Conservation (phyloP, 345 rosid species). For the Cardamine resedifolia region DNA sequence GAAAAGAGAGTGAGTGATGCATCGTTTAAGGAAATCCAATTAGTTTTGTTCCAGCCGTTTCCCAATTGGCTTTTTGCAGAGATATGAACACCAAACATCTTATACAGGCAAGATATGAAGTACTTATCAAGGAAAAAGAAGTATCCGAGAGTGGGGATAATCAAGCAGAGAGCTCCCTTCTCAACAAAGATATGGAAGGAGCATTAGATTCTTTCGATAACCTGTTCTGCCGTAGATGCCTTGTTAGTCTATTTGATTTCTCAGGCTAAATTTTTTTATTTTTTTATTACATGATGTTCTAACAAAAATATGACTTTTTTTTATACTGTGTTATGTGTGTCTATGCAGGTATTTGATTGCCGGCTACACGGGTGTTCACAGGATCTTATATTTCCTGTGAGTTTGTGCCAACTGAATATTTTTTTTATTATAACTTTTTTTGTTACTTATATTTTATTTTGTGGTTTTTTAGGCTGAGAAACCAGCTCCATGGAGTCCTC, state of each 20-base stretch:
- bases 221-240: conserved; percentile 95
- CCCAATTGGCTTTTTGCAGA: conserved; percentile 87
- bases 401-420: conserved; percentile 37
- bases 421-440: not conserved
- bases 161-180: conserved; percentile 58
- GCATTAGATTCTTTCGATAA: conserved; percentile 99
- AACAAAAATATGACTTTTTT: not conserved
- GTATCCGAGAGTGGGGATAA: conserved; percentile 52
- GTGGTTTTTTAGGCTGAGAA: conserved; percentile 65
- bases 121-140: conserved; percentile 65
- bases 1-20: conserved; percentile 18
- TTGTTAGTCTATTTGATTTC: conserved; percentile 52
- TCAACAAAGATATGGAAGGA: conserved; percentile 92
- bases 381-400: conserved; percentile 95
- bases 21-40: conserved; percentile 15
- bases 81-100: conserved; percentile 98
- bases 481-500: conserved; percentile 66
- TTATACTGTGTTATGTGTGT: conserved; percentile 25
- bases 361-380: conserved; percentile 99
- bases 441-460: conserved; percentile 19
- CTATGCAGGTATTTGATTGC: conserved; percentile 92
- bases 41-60: conserved; percentile 84
- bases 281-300: conserved; percentile 6
- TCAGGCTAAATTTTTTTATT: not conserved
- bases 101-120: conserved; percentile 98